phyloP scores from a whole-genome alignment of 2,329 filamentous ascomycete genomes.

The Canariomyces notabilis region DNA sequence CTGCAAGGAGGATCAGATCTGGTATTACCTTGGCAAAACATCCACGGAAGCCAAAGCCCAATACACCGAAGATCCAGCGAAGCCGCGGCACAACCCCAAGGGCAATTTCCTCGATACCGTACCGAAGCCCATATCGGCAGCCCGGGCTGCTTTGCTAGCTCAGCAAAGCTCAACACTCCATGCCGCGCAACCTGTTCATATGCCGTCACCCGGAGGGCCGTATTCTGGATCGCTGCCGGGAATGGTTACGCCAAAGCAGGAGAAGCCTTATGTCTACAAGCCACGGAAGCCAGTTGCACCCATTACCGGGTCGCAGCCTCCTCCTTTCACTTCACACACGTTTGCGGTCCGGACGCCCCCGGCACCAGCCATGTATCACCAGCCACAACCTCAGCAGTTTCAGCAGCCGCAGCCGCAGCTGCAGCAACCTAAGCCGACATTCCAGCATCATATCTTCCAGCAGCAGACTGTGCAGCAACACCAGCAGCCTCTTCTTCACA shows the following conservation, averaged over 20 bases:
- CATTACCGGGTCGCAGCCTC: slow-evolving; percentile 6
- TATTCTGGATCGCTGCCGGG: slow-evolving; percentile 3
- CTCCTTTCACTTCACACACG: slow-evolving; percentile 33
- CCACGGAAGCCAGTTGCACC: slow-evolving; percentile 36
- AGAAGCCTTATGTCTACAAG: slow-evolving; percentile 52
- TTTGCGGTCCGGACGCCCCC: slow-evolving; percentile 31
- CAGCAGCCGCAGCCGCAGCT: slow-evolving; percentile 8
- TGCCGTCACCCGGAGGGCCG: slow-evolving; percentile 6
- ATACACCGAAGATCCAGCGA: slow-evolving; percentile 72
- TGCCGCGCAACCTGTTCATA: slow-evolving; percentile 18
- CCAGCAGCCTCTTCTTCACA: slow-evolving; percentile 11
- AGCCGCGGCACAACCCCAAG: slow-evolving; percentile 58
- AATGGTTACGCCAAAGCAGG: slow-evolving; percentile 26
- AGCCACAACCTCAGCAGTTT: slow-evolving; percentile 8
- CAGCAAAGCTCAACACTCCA: slow-evolving; percentile 18
- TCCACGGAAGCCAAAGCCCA: slow-evolving; percentile 89
- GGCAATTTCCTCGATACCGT: slow-evolving; percentile 70
- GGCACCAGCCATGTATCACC: slow-evolving; percentile 22
- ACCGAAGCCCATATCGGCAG: slow-evolving; percentile 37
- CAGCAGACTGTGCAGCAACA: slow-evolving; percentile 10
- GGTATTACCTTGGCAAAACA: slow-evolving; percentile 79
- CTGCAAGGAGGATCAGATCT: slow-evolving; percentile 67
- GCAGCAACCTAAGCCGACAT: slow-evolving; percentile 2
- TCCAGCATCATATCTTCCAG: neutral
- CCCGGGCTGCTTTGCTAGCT: slow-evolving; percentile 15